Conservation (phyloP, 176 grass and related monocot species). For the Cenchrus fungigraminus region DNA sequence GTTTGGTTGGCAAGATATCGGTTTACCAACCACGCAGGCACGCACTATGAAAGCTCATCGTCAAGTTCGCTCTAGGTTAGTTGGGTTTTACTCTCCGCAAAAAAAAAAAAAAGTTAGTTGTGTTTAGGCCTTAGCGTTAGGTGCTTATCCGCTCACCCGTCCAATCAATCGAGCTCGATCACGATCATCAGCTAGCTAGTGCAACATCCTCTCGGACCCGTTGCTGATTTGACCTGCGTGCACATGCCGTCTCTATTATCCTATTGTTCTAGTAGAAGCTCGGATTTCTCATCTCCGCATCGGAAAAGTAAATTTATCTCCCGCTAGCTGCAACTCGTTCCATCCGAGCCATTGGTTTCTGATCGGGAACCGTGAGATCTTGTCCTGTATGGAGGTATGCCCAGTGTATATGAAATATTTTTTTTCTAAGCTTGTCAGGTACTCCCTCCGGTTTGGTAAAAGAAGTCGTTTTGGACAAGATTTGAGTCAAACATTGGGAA, state of each 20-base stretch:
- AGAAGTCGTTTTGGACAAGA: too few species aligned
- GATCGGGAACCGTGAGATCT: too few species aligned
- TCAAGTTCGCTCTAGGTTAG: neutral
- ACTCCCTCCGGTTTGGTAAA: too few species aligned
- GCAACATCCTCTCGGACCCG: neutral
- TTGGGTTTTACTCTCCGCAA: neutral
- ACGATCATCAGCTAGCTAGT: neutral
- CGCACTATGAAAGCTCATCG: too few species aligned
- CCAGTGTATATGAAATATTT: too few species aligned
- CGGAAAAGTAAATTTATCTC: neutral
- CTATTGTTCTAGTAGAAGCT: neutral
- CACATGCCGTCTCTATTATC: neutral
- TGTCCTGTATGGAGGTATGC: too few species aligned
- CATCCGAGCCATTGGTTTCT: too few species aligned
- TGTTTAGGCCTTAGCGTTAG: neutral
- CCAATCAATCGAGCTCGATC: neutral
- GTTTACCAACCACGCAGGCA: neutral
- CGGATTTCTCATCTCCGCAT: neutral
- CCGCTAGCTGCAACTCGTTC: too few species aligned
- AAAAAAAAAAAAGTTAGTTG: too few species aligned
- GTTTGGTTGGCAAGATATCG: neutral
- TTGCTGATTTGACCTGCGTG: neutral
- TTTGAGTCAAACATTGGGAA: too few species aligned
- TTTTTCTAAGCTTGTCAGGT: too few species aligned
- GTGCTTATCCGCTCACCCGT: constrained; percentile 2